These are phyloP conservation scores for Yamadazyma aaseri DNA, from an alignment of 1,139 yeast species.

Conservation along the genomic window DNA sequence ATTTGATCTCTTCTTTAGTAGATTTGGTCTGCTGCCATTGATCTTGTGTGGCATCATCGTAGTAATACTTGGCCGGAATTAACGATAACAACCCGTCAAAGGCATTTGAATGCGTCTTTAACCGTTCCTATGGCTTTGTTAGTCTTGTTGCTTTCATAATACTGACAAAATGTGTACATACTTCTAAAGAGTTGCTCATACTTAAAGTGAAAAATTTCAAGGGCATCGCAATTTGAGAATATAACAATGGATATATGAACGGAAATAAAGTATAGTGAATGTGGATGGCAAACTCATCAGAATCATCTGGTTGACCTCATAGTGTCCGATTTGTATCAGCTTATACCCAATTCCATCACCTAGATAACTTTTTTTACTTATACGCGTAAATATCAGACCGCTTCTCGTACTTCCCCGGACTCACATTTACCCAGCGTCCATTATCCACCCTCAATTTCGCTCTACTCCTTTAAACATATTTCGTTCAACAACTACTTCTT, in stretches of 20 bases:
- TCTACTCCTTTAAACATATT: conserved; percentile 7
- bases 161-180: conserved; percentile 26
- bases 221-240: conserved; percentile 13
- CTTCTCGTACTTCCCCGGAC: conserved; percentile 1
- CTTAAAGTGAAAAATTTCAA: conserved; percentile 14
- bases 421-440: neutral
- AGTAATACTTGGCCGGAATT: conserved; percentile 91
- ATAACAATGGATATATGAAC: too few species aligned
- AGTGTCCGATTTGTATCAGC: too few species aligned
- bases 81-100: conserved; percentile 87
- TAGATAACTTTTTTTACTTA: too few species aligned
- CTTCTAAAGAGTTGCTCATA: conserved; percentile 53
- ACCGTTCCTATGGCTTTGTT: conserved; percentile 59
- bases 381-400: conserved; percentile 3
- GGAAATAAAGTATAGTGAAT: too few species aligned
- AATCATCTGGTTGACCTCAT: too few species aligned
- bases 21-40: conserved; percentile 91
- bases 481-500: too few species aligned
- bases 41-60: conserved; percentile 73
- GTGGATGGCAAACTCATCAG: too few species aligned
- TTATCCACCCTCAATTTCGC: conserved; percentile 7
- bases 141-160: conserved; percentile 13
- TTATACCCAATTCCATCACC: too few species aligned
- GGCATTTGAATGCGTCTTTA: conserved; percentile 80
- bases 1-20: conserved; percentile 61